Evolutionary conservation across 2,329 filamentous ascomycete species (phyloP).

Genomic region (Mollisia scopiformis): DNA sequence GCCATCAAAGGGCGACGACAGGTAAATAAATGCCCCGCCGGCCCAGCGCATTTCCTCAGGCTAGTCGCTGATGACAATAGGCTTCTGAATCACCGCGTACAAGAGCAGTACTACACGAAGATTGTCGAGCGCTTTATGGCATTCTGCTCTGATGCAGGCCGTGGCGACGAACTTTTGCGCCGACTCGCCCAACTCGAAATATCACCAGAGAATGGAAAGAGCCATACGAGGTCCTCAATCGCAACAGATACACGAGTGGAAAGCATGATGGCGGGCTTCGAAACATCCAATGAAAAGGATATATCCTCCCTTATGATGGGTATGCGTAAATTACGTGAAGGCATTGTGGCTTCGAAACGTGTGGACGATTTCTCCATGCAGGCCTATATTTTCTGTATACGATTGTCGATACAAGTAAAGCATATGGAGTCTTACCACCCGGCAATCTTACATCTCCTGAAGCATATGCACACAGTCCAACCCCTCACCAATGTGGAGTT

Average conservation of each 20-base stretch:
- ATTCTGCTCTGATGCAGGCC: constrained; percentile 77
- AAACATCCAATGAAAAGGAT: constrained; percentile 48
- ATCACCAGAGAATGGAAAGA: constrained; percentile 24
- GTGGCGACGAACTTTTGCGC: constrained; percentile 72
- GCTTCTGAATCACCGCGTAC: constrained; percentile 73
- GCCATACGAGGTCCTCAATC: constrained; percentile 21
- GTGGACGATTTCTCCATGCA: constrained; percentile 82
- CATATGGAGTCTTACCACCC: constrained; percentile 90
- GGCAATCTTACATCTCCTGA: constrained; percentile 78
- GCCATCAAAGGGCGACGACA: constrained; percentile 87
- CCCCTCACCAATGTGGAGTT: constrained; percentile 74
- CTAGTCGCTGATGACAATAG: constrained; percentile 42
- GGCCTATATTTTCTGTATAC: constrained; percentile 89
- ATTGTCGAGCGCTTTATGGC: constrained; percentile 89
- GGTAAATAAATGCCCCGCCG: constrained; percentile 54
- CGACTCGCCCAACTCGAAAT: constrained; percentile 66
- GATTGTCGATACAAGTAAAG: constrained; percentile 77
- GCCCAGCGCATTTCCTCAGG: not conserved
- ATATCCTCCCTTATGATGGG: constrained; percentile 78
- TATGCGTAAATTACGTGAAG: constrained; percentile 90
- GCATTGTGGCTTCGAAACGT: constrained; percentile 77
- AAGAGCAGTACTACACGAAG: constrained; percentile 84
- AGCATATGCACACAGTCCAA: constrained; percentile 67
- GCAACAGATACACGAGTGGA: constrained; percentile 10
- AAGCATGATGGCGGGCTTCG: constrained; percentile 12